A percentile compares a stretch with the other conserved stretches of the same genome.
Conservation (phyloP, 2,329 filamentous ascomycete genomes). For the Xenoacremonium recifei region DNA sequence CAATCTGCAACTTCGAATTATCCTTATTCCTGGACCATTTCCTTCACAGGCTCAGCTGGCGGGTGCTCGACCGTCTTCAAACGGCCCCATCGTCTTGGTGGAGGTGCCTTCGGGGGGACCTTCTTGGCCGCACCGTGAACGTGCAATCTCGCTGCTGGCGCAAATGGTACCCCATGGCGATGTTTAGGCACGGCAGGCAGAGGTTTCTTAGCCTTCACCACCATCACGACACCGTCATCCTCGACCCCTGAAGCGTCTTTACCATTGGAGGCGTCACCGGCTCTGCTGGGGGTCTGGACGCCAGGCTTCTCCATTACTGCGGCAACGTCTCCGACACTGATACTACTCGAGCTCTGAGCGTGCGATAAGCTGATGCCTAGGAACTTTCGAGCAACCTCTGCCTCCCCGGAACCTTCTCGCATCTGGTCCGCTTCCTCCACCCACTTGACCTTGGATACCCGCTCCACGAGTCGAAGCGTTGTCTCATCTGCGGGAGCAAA, state of each 20-base stretch:
- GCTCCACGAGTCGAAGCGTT: slow-evolving; percentile 71
- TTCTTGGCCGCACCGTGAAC: slow-evolving; percentile 35
- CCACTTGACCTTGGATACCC: slow-evolving; percentile 73
- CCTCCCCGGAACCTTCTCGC: slow-evolving; percentile 33
- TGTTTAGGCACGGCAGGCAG: slow-evolving; percentile 57
- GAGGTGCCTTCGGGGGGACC: slow-evolving; percentile 44
- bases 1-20: slow-evolving; percentile 2
- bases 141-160: slow-evolving; percentile 30
- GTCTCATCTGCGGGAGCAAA: slow-evolving; percentile 82
- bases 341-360: slow-evolving; percentile 64
- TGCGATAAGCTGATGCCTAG: slow-evolving; percentile 71
- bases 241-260: slow-evolving; percentile 22
- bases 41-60: slow-evolving; percentile 27
- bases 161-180: slow-evolving; percentile 49
- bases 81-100: slow-evolving; percentile 45
- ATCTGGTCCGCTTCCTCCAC: slow-evolving; percentile 42
- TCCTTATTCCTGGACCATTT: slow-evolving; percentile 15
- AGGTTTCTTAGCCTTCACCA: slow-evolving; percentile 42
- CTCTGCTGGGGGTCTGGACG: slow-evolving; percentile 73
- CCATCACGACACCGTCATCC: slow-evolving; percentile 20
- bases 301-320: slow-evolving; percentile 79
- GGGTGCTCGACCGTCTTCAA: slow-evolving; percentile 34
- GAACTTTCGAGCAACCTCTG: slow-evolving; percentile 55
- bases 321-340: slow-evolving; percentile 77
- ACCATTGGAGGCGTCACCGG: slow-evolving; percentile 24